A percentile compares a stretch with the other conserved stretches of the same genome.
phyloP scores from a whole-genome alignment of 805 yeast species.

The Spathaspora passalidarum region DNA sequence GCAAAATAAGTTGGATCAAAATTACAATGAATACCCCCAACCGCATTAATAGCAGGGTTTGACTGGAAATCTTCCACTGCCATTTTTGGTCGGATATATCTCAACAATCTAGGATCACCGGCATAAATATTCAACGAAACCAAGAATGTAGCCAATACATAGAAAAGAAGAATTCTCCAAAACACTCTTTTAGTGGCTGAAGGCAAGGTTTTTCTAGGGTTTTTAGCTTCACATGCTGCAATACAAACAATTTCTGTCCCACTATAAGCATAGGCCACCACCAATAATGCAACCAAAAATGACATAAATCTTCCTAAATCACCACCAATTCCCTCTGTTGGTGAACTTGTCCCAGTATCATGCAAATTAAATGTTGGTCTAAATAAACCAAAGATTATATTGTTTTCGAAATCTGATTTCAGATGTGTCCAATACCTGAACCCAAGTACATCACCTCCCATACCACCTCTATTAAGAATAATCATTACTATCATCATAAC shows the following conservation, averaged over 20 bases:
- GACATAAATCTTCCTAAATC: slow-evolving; percentile 58
- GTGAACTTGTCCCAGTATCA: slow-evolving; percentile 55
- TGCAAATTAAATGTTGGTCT: slow-evolving; percentile 66
- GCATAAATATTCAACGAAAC: slow-evolving; percentile 72
- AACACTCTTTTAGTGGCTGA: slow-evolving; percentile 73
- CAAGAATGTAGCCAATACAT: slow-evolving; percentile 62
- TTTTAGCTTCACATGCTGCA: slow-evolving; percentile 83
- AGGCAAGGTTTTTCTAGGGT: slow-evolving; percentile 75
- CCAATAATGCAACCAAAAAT: slow-evolving; percentile 55
- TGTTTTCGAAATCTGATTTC: slow-evolving; percentile 45
- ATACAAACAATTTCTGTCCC: slow-evolving; percentile 82
- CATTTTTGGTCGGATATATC: slow-evolving; percentile 46
- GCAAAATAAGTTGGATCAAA: slow-evolving; percentile 22
- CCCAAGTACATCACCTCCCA: slow-evolving; percentile 43
- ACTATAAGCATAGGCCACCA: slow-evolving; percentile 71
- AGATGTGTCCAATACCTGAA: slow-evolving; percentile 65
- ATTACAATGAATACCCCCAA: slow-evolving; percentile 36
- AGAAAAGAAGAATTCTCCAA: slow-evolving; percentile 64
- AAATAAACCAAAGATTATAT: slow-evolving; percentile 65
- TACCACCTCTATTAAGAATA: slow-evolving; percentile 58
- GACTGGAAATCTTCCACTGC: slow-evolving; percentile 14
- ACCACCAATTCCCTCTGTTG: slow-evolving; percentile 58
- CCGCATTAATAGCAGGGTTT: slow-evolving; percentile 29
- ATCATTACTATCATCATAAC: slow-evolving; percentile 61
- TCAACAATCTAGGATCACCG: slow-evolving; percentile 70